phyloP scores from a whole-genome alignment of 2,329 filamentous ascomycete species.

The Epicoccum nigrum region DNA sequence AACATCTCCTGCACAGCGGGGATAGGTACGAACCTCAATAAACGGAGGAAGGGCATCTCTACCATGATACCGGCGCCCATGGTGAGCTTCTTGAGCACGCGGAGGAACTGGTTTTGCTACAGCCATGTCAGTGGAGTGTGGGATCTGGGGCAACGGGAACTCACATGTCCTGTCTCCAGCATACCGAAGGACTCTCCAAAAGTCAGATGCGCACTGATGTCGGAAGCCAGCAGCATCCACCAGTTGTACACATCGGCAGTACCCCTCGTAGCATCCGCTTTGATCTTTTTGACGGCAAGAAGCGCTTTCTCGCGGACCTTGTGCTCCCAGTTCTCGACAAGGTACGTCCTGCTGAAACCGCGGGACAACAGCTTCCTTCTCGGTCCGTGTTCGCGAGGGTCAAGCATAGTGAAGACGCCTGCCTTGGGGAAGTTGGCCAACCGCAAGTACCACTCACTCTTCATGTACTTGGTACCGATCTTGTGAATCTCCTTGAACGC shows the following conservation, averaged over 20 bases:
- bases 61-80: conserved; percentile 46
- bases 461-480: conserved; percentile 38
- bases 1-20: conserved; percentile 41
- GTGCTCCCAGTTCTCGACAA: conserved; percentile 47
- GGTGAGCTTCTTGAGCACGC: conserved; percentile 45
- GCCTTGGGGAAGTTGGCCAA: conserved; percentile 34
- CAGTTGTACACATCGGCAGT: conserved; percentile 45
- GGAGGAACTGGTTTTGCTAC: conserved; percentile 42
- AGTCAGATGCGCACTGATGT: conserved; percentile 45
- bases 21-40: conserved; percentile 43
- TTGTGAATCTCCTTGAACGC: conserved; percentile 40
- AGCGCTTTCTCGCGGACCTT: conserved; percentile 42
- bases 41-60: conserved; percentile 43
- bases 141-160: conserved; percentile 4
- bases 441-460: conserved; percentile 35
- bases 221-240: conserved; percentile 50
- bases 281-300: conserved; percentile 44
- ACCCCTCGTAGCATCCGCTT: conserved; percentile 27
- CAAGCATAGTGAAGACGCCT: conserved; percentile 48
- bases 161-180: conserved; percentile 46
- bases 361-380: conserved; percentile 46
- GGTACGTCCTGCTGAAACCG: conserved; percentile 44
- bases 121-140: neutral
- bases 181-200: conserved; percentile 51
- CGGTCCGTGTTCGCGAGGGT: conserved; percentile 42